Base-by-base conservation (phyloP, 108 stramenopile genomes). In the Cyclostephanos invisitatus region DNA sequence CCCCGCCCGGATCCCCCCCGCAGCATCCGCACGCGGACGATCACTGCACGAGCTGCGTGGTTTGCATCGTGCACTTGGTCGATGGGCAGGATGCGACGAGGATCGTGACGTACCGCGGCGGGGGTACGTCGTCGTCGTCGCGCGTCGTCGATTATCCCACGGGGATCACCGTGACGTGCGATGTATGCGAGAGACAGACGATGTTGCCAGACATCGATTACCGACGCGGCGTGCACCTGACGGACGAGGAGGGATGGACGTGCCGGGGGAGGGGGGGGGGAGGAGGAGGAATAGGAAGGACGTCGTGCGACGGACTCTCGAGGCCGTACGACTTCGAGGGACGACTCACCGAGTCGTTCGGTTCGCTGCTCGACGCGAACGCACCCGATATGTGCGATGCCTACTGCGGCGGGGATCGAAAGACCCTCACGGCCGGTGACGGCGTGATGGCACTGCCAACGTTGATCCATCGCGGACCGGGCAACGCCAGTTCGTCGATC, bases 11-110 rank as follows among this genome's bases (percentile, higher is more conserved):
- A 20, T 47, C 42, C 21, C 58, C 37, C 32, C 70, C 70, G 20
- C 70, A 71, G 46, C 22, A 61, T 29, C 70, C 70, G 3, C 70
- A 71, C 47, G 70, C 70, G 11, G 70, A 71, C 32, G 70, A 71
- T 32, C 70, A 71, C 32, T 71, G 70, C 14, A 49, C 70, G 8
- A 29, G 27, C 7, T 71, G 70, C 29, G 5, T 71, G 3, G 28
- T 71, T 5, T 21, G 70, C n/a, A 24, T 71, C 36, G 6, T 71
- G 3, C 70, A 71, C 25, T 49, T 71, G 28, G 21, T 24, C 14
- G 70, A 71, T 32, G 40, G 49, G 47, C 70, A 71, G 20, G 25
- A 59, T 12, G 60, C 57, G 20, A 71, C 70, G 11, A 59, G 42
- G n/a, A 42, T 48, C 20, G 70, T 60, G 11, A 36, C 38, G 47